Percentiles rank a stretch among this genome's conserved stretches.
These are phyloP conservation scores for Mycena indigotica DNA, from an alignment of 768 basidiomycete genomes.

Conservation along the genomic window DNA sequence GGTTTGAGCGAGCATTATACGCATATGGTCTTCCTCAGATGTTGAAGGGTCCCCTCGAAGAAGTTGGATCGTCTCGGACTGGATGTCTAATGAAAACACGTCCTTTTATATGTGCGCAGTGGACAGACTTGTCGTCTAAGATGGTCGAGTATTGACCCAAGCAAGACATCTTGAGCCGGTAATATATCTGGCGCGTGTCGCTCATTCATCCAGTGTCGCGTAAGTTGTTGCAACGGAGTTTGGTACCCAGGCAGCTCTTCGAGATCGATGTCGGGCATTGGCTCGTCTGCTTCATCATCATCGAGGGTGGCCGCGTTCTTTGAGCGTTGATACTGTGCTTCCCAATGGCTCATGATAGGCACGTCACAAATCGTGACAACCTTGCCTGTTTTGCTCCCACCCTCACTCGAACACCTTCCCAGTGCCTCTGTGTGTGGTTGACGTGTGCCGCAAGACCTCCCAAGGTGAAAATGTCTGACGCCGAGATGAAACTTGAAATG, in stretches of 20 bases:
- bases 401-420: not conserved
- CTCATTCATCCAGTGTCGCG: slow-evolving; percentile 86
- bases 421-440: not conserved
- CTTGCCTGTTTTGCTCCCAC: not conserved
- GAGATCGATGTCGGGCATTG: slow-evolving; percentile 31
- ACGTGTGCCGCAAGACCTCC: not conserved
- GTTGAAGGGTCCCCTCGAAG: slow-evolving; percentile 80
- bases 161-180: slow-evolving; percentile 68
- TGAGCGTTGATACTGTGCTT: not conserved
- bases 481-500: slow-evolving; percentile 30
- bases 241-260: slow-evolving; percentile 37
- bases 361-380: not conserved
- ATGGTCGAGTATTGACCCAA: slow-evolving; percentile 70
- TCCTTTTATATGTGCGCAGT: not conserved
- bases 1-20: slow-evolving; percentile 91
- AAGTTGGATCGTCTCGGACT: slow-evolving; percentile 80
- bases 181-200: slow-evolving; percentile 80
- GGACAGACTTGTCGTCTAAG: slow-evolving; percentile 76
- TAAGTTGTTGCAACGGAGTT: slow-evolving; percentile 68
- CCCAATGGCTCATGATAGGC: not conserved
- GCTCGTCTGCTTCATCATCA: slow-evolving; percentile 40
- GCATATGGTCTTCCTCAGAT: slow-evolving; percentile 90
- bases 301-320: slow-evolving; percentile 27
- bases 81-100: slow-evolving; percentile 20
- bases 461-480: slow-evolving; percentile 9